A percentile compares a stretch with the other conserved stretches of the same genome.
phyloP scores from a whole-genome alignment of 2,329 filamentous ascomycete genomes.

The Monilinia fructicola region DNA sequence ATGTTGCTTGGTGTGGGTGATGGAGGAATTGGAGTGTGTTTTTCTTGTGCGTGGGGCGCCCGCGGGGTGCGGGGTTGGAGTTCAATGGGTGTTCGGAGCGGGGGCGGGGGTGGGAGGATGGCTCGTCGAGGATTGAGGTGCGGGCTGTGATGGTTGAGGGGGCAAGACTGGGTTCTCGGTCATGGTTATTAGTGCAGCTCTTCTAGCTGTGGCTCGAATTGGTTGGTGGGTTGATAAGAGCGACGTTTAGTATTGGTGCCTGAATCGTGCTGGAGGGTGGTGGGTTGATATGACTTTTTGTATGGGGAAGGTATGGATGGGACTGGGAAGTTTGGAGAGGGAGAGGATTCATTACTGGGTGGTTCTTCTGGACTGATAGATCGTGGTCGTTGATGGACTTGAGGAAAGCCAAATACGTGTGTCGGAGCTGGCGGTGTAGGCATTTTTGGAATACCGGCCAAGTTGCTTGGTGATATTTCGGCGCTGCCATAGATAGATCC shows the following conservation, averaged over 20 bases:
- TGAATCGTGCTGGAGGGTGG: neutral
- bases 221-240: neutral
- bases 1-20: neutral
- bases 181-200: neutral
- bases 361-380: neutral
- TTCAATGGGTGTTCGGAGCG: no score
- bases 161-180: neutral
- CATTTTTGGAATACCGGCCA: neutral
- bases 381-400: neutral
- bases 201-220: neutral
- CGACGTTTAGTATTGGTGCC: neutral
- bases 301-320: slow-evolving; percentile 1
- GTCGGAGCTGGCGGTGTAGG: slow-evolving; percentile 4
- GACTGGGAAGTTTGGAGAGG: neutral
- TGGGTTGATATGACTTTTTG: slow-evolving; percentile 6
- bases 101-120: no score
- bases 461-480: slow-evolving; percentile 4
- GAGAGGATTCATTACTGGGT: neutral
- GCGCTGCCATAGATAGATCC: slow-evolving; percentile 6
- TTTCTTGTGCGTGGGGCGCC: neutral
- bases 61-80: no score
- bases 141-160: neutral
- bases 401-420: slow-evolving; percentile 7
- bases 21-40: neutral
- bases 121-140: no score